Evolutionary conservation across 192 early-diverging fungal species (phyloP).

Genomic region (Backusella australiensis): DNA sequence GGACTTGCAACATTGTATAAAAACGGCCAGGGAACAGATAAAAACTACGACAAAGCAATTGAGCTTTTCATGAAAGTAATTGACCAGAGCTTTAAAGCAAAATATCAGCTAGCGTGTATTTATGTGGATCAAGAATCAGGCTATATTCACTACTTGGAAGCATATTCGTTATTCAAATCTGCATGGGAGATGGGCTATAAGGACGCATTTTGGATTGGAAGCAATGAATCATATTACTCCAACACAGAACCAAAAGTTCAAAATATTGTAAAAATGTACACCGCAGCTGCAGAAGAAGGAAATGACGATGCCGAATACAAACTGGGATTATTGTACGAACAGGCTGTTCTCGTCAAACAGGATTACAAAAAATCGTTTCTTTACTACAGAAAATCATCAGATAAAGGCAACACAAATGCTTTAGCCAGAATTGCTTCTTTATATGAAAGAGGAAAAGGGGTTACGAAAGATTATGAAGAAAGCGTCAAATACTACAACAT

Average conservation of each 20-base stretch:
- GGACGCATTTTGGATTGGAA: neutral
- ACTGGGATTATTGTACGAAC: neutral
- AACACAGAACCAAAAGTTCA: neutral
- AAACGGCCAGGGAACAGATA: neutral
- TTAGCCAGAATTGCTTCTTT: neutral
- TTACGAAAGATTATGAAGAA: neutral
- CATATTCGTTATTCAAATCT: neutral
- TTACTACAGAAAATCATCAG: neutral
- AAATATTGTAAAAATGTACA: neutral
- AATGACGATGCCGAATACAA: neutral
- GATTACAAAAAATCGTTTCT: neutral
- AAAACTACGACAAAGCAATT: neutral
- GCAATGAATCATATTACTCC: neutral
- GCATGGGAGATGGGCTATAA: neutral
- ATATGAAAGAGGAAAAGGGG: neutral
- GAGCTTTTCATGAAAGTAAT: neutral
- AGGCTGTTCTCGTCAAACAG: neutral
- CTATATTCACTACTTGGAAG: neutral
- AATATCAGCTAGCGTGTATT: neutral
- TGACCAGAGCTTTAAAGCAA: neutral
- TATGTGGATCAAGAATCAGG: slow-evolving; percentile 1
- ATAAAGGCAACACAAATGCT: neutral
- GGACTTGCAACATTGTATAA: neutral
- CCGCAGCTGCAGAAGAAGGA: neutral
- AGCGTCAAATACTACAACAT: neutral